Base-by-base conservation (phyloP, 1,139 yeast genomes). In the Chernovozyma aurita region DNA sequence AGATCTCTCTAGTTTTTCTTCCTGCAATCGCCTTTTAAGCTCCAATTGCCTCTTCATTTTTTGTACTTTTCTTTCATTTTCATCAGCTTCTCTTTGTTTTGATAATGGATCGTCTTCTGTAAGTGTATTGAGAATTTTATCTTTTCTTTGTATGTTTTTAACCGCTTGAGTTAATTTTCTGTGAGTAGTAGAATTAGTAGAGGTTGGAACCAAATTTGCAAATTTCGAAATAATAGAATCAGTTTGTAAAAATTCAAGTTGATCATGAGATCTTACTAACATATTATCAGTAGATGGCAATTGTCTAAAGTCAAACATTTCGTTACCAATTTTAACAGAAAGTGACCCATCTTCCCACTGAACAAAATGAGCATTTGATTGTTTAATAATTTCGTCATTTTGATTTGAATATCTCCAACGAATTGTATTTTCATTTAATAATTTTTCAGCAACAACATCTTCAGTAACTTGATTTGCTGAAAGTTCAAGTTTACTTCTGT, bases 301-400 rank as follows among this genome's bases (percentile, higher is more conserved):
- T 17, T 75, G 65, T 41, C 77, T 70, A 40, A 86, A 80, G 54
- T 90, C 97, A 50, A 90, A 92, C 47, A 84, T 73, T 59, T 92
- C 98, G 34, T 70, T 73, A 15, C 99, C 99, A 31, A 94, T 65
- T 50, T 87, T 90, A 43, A 92, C 65, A 2, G 97, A 87, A 45
- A 82, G 60, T 4, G 85, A 71, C 0, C 98, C 99, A 59, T 92
- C 97, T 39, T 85, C 83, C 99, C 99, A 92, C 56, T 85, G 83
- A 22, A 92, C 75, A 40, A 90, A 80, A 53, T 92, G 88, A 3
- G 97, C 82, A 53, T 92, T 92, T 5, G 95, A 83, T 56, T 88
- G 95, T 50, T 85, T 85, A 49, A 74, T 74, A 46, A 85, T 78
- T 39, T 76, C 81, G 42, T 70, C 74, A 39, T 80, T 72, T 20